Conservation (phyloP, 306 rosid species). For the Cucurbita pepo region DNA sequence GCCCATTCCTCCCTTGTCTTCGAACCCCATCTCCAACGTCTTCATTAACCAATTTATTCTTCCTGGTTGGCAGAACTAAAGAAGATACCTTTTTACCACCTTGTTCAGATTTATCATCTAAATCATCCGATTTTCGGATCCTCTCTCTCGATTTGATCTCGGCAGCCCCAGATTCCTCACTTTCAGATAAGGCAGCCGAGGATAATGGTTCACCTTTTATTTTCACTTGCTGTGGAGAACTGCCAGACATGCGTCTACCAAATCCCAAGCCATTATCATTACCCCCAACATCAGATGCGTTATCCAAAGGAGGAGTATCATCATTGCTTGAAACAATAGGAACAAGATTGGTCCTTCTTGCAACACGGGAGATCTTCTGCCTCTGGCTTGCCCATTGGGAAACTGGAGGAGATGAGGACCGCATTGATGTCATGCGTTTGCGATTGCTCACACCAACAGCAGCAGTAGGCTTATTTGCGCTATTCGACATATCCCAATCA, state of each 20-base stretch:
- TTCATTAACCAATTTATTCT: slow-evolving; percentile 61
- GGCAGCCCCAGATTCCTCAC: slow-evolving; percentile 87
- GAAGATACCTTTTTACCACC: slow-evolving; percentile 53
- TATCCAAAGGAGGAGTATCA: slow-evolving; percentile 54
- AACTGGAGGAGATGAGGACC: slow-evolving; percentile 85
- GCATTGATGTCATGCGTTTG: slow-evolving; percentile 61
- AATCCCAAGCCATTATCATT: slow-evolving; percentile 62
- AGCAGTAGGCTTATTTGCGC: slow-evolving; percentile 73
- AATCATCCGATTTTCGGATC: slow-evolving; percentile 51
- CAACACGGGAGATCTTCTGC: slow-evolving; percentile 92
- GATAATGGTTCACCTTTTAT: slow-evolving; percentile 66
- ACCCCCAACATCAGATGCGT: slow-evolving; percentile 52
- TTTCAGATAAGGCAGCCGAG: slow-evolving; percentile 69
- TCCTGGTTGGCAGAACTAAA: slow-evolving; percentile 49
- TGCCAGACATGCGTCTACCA: slow-evolving; percentile 49
- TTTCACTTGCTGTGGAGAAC: slow-evolving; percentile 79
- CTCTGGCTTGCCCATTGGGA: slow-evolving; percentile 76
- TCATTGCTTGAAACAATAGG: slow-evolving; percentile 65
- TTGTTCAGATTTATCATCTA: slow-evolving; percentile 62
- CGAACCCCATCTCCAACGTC: slow-evolving; percentile 91
- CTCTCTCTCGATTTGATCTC: slow-evolving; percentile 71
- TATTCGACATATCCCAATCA: slow-evolving; percentile 78
- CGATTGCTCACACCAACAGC: slow-evolving; percentile 62
- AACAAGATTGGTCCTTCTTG: slow-evolving; percentile 70
- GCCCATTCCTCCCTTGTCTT: slow-evolving; percentile 96